Base-by-base conservation (phyloP, 2,329 filamentous ascomycete species). In the Westerdykella sp. region DNA sequence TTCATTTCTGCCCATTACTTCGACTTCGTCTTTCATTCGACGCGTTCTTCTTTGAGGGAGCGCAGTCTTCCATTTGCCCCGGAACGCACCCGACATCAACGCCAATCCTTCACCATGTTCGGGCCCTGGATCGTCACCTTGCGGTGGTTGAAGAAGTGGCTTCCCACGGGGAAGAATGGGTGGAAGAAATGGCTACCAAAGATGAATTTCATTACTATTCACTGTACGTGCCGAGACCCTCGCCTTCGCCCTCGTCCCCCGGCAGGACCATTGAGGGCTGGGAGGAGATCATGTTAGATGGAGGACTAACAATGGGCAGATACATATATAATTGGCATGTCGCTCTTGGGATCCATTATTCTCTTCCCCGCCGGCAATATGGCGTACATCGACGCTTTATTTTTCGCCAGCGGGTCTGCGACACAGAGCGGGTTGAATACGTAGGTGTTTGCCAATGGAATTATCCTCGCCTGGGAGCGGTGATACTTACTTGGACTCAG, bases 371-470 rank as follows among this genome's bases (percentile, higher is more conserved):
- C 71, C 4, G 78, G 79, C 21, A 69, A 80, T 13, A 65, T 96
- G 45, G 49, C 67, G 2, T 98, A 95, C 59, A 86, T 93, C 55
- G 90, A 98, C 72, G 83, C 89, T 2, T 77, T 98, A 13, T 87
- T 95, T 73, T 87, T 96, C 56, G 79, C 85, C n/a, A 82, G 80
- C 42, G 91, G 93, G 40, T 75, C 86, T 44, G 84, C 88, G 49
- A 97, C 91, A 0, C 93, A 98, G 68, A 94, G 89, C 50, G 93
- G 93, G 1, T 72, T 98, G 48, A 98, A 98, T 65, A 87, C 91
- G 69, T 73, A 55, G 28, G 69, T 53, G 28, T 45, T 4, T 15
- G 16, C 3, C 23, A 22, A 10, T 30, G 6, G 10, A 5, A 9
- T 5, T 5, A 32, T 15, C 35, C 34, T 36, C 22, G 34, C 6